Base-by-base conservation (phyloP, 2,329 filamentous ascomycete species). In the Fusarium agapanthi region DNA sequence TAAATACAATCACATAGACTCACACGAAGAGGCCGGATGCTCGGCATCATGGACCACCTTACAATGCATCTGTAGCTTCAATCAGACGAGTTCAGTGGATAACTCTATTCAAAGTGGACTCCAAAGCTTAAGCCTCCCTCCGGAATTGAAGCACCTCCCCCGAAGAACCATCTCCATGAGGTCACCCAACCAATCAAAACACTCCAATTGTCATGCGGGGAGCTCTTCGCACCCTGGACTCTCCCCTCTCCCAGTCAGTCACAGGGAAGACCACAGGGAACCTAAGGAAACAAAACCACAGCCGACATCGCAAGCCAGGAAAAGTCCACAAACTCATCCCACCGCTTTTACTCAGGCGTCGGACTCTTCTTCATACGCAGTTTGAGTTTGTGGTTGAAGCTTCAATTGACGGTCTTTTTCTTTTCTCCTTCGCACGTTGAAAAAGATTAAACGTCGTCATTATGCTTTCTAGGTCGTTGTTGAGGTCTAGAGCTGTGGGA, bases 231-330 rank as follows among this genome's bases (percentile, higher is more conserved):
- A 40, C 55, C 68, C 63, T 68, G 69, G 69, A 56, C 30, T 26
- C 24, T 13, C 50, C 35, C 24, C 50, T 40, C 50, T 63, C 69
- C 51, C 67, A 65, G 78, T 80, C 67, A 65, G 78, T 80, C 77
- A 80, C 79, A 81, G 79, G 79, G 79, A 79, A 79, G 75, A 80
- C 77, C 78, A 81, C 79, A 81, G 78, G 79, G 78, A 77, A 50
- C 53, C 50, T 28, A 54, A 56, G 71, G 37, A 30, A 30, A 58
- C 41, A 67, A 73, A 74, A 67, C 51, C 38, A 44, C 50, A 74
- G 69, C 78, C 79, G 77, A 79, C 70, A 79, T 77, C 79, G 78
- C 78, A 73, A 72, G 65, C 57, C 32, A 15, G 62, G 38, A 71
- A 67, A 74, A 64, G 65, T 72, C 66, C 67, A 69, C 61, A 69